A percentile compares a stretch with the other conserved stretches of the same genome.
These are phyloP conservation scores for Pseudogymnoascus sp. DNA, from an alignment of 2,329 filamentous ascomycete species.

Conservation along the genomic window DNA sequence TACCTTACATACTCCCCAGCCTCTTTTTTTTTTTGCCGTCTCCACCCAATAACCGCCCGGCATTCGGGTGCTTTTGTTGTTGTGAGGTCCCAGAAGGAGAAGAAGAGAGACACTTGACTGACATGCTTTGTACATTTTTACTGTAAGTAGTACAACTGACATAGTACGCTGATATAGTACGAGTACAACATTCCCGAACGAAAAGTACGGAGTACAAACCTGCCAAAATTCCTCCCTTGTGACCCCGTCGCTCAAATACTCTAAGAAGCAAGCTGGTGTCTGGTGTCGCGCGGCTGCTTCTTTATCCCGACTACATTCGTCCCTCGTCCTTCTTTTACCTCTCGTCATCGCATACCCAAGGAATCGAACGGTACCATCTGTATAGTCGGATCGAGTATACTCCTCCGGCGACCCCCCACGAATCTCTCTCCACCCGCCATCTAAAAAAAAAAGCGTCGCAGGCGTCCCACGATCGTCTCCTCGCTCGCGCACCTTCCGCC, in stretches of 20 bases:
- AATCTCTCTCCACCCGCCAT: neutral
- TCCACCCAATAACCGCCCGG: conserved; percentile 2
- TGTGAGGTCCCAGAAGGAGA: conserved; percentile 3
- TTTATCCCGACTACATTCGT: conserved; percentile 4
- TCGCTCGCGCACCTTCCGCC: conserved; percentile 13
- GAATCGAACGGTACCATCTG: neutral
- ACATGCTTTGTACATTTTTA: neutral
- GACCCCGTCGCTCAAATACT: conserved; percentile 4
- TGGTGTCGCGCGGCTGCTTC: neutral
- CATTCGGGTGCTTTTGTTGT: neutral
- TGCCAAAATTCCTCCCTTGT: conserved; percentile 3
- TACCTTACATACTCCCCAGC: neutral
- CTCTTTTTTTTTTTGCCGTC: neutral
- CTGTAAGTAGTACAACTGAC: neutral
- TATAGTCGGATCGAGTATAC: conserved; percentile 7
- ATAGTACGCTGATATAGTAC: conserved; percentile 1
- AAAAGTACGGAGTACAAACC: conserved; percentile 4
- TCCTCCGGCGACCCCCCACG: neutral
- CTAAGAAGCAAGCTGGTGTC: conserved; percentile 6
- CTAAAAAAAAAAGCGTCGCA: neutral
- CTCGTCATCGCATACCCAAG: neutral
- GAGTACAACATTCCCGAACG: conserved; percentile 6
- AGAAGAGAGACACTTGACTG: conserved; percentile 3
- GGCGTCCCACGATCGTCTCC: conserved; percentile 4
- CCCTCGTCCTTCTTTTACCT: neutral